Evolutionary conservation across 768 basidiomycete species (phyloP).

Genomic region (Lentinula boryana): DNA sequence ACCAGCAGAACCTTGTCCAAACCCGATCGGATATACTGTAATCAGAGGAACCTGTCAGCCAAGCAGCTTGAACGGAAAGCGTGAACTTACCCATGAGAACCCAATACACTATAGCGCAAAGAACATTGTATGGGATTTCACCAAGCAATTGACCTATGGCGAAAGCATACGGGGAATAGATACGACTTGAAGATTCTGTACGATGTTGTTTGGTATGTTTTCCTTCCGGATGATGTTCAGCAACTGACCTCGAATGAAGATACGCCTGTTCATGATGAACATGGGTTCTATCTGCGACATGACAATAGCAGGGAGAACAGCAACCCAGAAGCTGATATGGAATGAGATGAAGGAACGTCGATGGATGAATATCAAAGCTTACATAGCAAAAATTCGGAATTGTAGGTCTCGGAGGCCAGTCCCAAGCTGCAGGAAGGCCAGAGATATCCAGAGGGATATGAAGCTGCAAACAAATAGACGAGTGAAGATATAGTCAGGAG

Average conservation of each 20-base stretch:
- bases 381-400: conserved; percentile 79
- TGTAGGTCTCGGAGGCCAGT: conserved; percentile 61
- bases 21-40: conserved; percentile 54
- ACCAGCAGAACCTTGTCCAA: conserved; percentile 54
- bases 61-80: conserved; percentile 9
- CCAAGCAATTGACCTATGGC: conserved; percentile 76
- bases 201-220: background rate
- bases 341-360: background rate
- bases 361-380: conserved; percentile 14
- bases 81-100: conserved; percentile 47
- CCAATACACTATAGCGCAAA: conserved; percentile 76
- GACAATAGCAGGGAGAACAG: conserved; percentile 65
- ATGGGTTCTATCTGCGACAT: conserved; percentile 79
- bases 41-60: background rate
- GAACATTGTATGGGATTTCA: conserved; percentile 70
- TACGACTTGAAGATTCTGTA: conserved; percentile 72
- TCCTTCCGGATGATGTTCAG: conserved; percentile 7
- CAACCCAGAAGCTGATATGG: conserved; percentile 52
- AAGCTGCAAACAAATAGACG: conserved; percentile 72
- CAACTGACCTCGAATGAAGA: conserved; percentile 28
- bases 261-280: conserved; percentile 67
- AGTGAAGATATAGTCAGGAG: conserved; percentile 81
- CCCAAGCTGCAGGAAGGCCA: conserved; percentile 77
- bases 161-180: conserved; percentile 84
- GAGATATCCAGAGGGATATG: conserved; percentile 64